phyloP scores from a whole-genome alignment of 495 filamentous ascomycete species.

The Clohesyomyces aquaticus region DNA sequence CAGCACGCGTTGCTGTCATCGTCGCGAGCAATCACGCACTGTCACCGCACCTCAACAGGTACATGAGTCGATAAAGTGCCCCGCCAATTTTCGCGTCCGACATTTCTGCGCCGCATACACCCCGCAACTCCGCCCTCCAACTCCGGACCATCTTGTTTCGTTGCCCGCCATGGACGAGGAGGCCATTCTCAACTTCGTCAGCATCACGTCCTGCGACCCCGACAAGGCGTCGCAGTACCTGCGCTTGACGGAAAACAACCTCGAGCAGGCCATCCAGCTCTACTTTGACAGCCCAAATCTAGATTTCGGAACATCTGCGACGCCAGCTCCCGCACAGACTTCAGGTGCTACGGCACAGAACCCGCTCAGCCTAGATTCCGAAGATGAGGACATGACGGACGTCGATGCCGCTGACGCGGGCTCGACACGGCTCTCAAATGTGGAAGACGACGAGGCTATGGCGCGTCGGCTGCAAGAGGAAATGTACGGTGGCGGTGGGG shows the following conservation, averaged over 20 bases:
- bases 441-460: conserved; percentile 91
- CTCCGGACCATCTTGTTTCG: conserved; percentile 14
- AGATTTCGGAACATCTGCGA: conserved; percentile 53
- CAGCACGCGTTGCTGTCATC: background rate
- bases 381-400: conserved; percentile 54
- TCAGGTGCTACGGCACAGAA: conserved; percentile 55
- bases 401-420: conserved; percentile 19
- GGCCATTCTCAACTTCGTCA: conserved; percentile 61
- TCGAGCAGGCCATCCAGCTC: conserved; percentile 83
- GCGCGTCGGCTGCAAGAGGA: conserved; percentile 90
- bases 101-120: background rate
- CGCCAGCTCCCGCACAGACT: conserved; percentile 27
- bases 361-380: conserved; percentile 72
- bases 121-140: background rate
- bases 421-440: background rate
- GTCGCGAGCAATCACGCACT: conserved; percentile 1
- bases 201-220: conserved; percentile 68
- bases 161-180: conserved; percentile 68
- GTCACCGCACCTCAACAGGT: background rate
- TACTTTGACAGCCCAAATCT: conserved; percentile 81
- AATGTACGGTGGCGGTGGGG: conserved; percentile 64
- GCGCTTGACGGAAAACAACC: conserved; percentile 75
- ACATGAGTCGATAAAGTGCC: conserved; percentile 17
- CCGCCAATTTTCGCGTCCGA: conserved; percentile 2
- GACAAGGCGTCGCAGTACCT: conserved; percentile 78